Base-by-base conservation (phyloP, 2,329 filamentous ascomycete genomes). In the Phialophora expanda region DNA sequence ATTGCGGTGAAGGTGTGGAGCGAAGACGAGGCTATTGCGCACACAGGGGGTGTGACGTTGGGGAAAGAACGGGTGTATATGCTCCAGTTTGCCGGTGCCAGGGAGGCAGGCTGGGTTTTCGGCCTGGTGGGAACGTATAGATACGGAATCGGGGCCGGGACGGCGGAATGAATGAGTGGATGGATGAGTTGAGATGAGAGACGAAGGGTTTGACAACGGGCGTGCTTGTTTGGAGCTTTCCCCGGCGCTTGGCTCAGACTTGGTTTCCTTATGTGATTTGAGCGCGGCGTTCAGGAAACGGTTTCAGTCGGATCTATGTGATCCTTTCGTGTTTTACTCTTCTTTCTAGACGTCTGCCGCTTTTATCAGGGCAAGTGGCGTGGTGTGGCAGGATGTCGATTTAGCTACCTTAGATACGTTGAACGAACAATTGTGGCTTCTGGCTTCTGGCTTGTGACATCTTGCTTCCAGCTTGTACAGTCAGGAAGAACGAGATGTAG, bases 1-100 rank as follows among this genome's bases (percentile, higher is more conserved):
- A 94, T 97, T 73, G 91, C 95, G 1, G 88, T 96, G 63, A 93
- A 90, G 70, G 90, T 97, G 41, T 95, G 92, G 87, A 90, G 95
- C 76, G 88, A 92, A 71, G 87, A 87, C 56, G 86, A 89, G 69
- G 86, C 86, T 26, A 77, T 83, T 57, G 82, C 85, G 0, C 81
- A 81, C 32, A 80, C 83, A 60, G 83, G 83, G 3, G 88, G 87
- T 28, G 87, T 88, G 38, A 85, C 87, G 4, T 83, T 82, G 34
- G 84, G 83, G 30, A 82, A 80, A 67, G 85, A 83, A 50, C 84
- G 80, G 67, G 82, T 88, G 11, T 90, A 87, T 74, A 90, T 90
- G 87, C 81, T 90, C 66, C 86, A 88, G 74, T 83, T 85, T 79
- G 83, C 82, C 73, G 79, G 80, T 55, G 82, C 84, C 69, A 81